Conservation (phyloP, 345 rosid genomes). For the Rhodamnia argentea region DNA sequence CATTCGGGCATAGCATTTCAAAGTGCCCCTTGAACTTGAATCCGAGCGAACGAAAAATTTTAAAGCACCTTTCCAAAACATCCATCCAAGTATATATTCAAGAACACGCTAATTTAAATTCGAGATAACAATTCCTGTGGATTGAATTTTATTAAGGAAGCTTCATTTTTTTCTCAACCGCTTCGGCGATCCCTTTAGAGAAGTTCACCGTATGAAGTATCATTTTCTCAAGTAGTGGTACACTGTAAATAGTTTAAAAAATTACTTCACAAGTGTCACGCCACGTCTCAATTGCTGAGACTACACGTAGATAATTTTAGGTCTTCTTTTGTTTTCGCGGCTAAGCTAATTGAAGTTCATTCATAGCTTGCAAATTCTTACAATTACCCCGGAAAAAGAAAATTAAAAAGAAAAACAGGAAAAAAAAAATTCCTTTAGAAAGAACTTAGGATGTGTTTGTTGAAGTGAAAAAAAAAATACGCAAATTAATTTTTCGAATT, state of each 20-base stretch:
- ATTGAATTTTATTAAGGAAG: neutral
- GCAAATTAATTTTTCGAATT: neutral
- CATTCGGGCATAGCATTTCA: neutral
- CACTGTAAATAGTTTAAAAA: neutral
- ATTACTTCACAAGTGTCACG: neutral
- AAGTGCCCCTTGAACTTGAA: neutral
- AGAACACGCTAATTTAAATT: neutral
- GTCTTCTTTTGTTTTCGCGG: neutral
- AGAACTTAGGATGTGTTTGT: neutral
- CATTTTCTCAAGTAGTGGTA: neutral
- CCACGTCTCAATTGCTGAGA: neutral
- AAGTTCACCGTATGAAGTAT: neutral
- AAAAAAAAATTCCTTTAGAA: neutral
- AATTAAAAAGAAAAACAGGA: neutral
- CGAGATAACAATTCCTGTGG: neutral
- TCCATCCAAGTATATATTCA: neutral
- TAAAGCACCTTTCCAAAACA: neutral
- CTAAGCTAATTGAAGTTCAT: neutral
- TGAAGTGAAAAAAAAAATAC: neutral
- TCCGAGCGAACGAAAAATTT: no score
- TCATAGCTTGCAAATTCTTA: neutral
- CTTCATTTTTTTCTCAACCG: neutral
- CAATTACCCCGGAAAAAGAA: neutral
- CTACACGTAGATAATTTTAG: fast-evolving
- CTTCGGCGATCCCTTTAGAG: neutral